phyloP scores from a whole-genome alignment of 805 yeast genomes.

The Priceomyces medius region DNA sequence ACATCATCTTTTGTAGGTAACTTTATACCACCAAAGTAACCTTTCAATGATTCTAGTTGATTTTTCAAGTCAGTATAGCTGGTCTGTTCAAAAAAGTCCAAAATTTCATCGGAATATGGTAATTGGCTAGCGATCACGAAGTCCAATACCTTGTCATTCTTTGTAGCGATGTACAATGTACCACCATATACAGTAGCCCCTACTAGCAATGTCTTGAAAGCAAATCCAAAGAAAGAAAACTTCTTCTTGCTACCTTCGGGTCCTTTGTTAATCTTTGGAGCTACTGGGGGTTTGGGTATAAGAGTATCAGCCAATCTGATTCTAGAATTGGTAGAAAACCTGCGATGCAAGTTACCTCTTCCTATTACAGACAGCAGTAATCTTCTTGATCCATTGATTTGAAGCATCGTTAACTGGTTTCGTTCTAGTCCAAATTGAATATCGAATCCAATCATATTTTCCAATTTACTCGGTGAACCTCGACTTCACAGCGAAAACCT shows the following conservation, averaged over 20 bases:
- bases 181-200: constrained; percentile 37
- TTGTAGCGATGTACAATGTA: constrained; percentile 40
- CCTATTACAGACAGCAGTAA: not conserved
- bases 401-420: constrained; percentile 2
- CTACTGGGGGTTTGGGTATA: constrained; percentile 4
- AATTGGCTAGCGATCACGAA: constrained; percentile 43
- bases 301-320: constrained; percentile 1
- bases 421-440: not conserved
- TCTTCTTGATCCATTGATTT: constrained; percentile 2
- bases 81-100: constrained; percentile 38
- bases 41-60: constrained; percentile 15
- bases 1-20: constrained; percentile 33
- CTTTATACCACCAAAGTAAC: constrained; percentile 19
- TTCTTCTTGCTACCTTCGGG: constrained; percentile 21
- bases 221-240: constrained; percentile 29
- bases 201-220: constrained; percentile 28
- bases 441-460: constrained; percentile 10
- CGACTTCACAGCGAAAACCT: constrained; percentile 1
- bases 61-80: constrained; percentile 30
- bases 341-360: not conserved
- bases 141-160: constrained; percentile 44
- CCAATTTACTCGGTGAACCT: constrained; percentile 3
- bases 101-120: constrained; percentile 42
- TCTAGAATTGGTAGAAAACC: not conserved
- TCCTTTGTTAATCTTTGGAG: constrained; percentile 1